Evolutionary conservation across 2,329 filamentous ascomycete genomes (phyloP).

Genomic region (Fusarium domesticum): DNA sequence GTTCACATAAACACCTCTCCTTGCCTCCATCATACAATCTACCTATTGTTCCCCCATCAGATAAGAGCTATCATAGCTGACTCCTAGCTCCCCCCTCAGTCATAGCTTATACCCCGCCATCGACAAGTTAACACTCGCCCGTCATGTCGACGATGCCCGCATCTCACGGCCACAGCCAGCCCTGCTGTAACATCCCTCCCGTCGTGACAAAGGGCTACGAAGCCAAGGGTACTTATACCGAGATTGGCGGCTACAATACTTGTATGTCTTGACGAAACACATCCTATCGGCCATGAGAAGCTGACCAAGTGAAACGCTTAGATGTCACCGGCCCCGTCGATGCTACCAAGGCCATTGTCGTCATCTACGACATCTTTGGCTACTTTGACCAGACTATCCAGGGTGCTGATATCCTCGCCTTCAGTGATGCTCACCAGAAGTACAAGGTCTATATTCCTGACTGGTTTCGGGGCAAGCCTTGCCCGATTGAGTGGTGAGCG

Average conservation of each 20-base stretch:
- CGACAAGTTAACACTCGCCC: conserved; percentile 8
- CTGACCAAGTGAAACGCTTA: conserved; percentile 7
- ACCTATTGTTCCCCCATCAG: background rate
- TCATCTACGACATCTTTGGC: conserved; percentile 67
- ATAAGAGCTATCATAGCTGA: conserved; percentile 6
- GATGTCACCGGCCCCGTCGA: conserved; percentile 49
- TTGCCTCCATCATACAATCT: background rate
- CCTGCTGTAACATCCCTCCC: conserved; percentile 59
- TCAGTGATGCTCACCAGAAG: conserved; percentile 55
- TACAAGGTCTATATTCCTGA: conserved; percentile 91
- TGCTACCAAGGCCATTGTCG: conserved; percentile 57
- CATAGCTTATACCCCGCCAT: conserved; percentile 10
- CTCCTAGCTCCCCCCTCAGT: conserved; percentile 3
- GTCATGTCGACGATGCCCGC: conserved; percentile 51
- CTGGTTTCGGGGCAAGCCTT: conserved; percentile 77
- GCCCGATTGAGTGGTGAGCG: conserved; percentile 48
- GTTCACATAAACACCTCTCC: too few relatives aligned
- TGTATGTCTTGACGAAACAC: conserved; percentile 32
- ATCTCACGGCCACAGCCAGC: conserved; percentile 51
- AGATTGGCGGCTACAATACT: conserved; percentile 54
- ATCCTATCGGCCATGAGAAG: background rate
- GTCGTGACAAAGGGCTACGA: conserved; percentile 55
- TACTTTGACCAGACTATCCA: conserved; percentile 69
- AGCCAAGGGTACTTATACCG: conserved; percentile 54
- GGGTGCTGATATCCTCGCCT: conserved; percentile 64